A percentile compares a stretch with the other conserved stretches of the same genome.
Evolutionary conservation across 2,329 filamentous ascomycete genomes (phyloP).

Genomic region (Arthrobotrys conoides): DNA sequence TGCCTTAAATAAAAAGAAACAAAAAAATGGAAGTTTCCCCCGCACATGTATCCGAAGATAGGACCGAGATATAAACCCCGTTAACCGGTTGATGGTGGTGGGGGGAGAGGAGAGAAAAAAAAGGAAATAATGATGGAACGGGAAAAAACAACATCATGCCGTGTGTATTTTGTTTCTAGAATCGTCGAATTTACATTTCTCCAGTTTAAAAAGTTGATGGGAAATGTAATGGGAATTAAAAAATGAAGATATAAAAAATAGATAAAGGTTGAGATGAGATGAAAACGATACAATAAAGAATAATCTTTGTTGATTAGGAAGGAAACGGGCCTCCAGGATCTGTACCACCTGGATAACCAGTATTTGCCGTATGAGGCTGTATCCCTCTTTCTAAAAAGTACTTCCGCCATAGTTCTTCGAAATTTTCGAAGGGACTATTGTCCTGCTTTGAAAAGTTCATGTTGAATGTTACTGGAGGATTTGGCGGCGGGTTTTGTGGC

Average conservation of each 20-base stretch:
- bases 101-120: too few species aligned
- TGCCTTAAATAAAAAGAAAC: too few species aligned
- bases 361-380: background rate
- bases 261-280: background rate
- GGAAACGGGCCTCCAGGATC: background rate
- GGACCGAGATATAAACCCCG: background rate
- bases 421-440: background rate
- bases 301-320: background rate
- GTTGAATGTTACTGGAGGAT: background rate
- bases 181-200: background rate
- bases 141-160: too few species aligned
- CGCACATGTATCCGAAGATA: background rate
- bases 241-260: background rate
- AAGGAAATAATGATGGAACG: background rate
- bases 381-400: background rate
- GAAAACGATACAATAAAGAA: background rate
- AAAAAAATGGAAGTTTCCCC: too few species aligned
- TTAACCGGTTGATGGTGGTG: too few species aligned
- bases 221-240: background rate
- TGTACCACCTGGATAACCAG: background rate
- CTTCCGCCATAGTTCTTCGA: slow-evolving; percentile 18
- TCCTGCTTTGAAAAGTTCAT: slow-evolving; percentile 8
- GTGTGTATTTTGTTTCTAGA: too few species aligned
- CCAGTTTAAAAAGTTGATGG: too few species aligned
- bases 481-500: background rate